Conservation (phyloP, 2,329 filamentous ascomycete species). For the Raffaelea ambrosiae region DNA sequence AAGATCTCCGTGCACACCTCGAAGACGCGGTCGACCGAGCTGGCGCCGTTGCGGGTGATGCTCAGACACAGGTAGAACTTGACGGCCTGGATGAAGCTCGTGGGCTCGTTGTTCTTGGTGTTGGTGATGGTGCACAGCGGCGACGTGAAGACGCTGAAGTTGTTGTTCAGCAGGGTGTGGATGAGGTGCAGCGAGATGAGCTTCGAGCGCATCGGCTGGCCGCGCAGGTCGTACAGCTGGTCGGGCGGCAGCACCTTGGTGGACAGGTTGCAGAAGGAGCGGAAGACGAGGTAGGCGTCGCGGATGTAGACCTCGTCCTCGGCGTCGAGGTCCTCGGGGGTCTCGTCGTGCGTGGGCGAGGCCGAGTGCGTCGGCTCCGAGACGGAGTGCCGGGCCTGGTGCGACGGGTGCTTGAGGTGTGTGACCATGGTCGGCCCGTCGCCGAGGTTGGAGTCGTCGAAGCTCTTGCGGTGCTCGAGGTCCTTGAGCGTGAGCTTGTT, state of each 20-base stretch:
- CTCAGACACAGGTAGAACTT: conserved; percentile 96
- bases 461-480: conserved; percentile 59
- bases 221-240: conserved; percentile 84
- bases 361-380: conserved; percentile 46
- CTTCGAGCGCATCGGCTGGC: conserved; percentile 96
- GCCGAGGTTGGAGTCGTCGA: conserved; percentile 58
- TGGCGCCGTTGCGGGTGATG: conserved; percentile 89
- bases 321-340: conserved; percentile 51
- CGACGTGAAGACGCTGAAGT: conserved; percentile 83
- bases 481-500: conserved; percentile 58
- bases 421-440: conserved; percentile 62
- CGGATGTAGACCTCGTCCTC: conserved; percentile 96
- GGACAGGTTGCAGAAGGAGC: conserved; percentile 94
- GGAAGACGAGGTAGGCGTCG: conserved; percentile 93
- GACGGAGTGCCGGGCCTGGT: conserved; percentile 29
- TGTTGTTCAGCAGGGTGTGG: conserved; percentile 90
- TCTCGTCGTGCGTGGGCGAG: conserved; percentile 36
- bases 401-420: conserved; percentile 37
- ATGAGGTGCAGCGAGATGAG: conserved; percentile 91
- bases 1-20: conserved; percentile 97
- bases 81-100: conserved; percentile 85
- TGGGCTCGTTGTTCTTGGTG: conserved; percentile 80
- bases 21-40: conserved; percentile 84
- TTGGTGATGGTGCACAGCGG: conserved; percentile 87
- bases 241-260: conserved; percentile 86